These are phyloP conservation scores for Gypsophila paniculata DNA, from an alignment of 179 eudicot genomes.

Conservation along the genomic window DNA sequence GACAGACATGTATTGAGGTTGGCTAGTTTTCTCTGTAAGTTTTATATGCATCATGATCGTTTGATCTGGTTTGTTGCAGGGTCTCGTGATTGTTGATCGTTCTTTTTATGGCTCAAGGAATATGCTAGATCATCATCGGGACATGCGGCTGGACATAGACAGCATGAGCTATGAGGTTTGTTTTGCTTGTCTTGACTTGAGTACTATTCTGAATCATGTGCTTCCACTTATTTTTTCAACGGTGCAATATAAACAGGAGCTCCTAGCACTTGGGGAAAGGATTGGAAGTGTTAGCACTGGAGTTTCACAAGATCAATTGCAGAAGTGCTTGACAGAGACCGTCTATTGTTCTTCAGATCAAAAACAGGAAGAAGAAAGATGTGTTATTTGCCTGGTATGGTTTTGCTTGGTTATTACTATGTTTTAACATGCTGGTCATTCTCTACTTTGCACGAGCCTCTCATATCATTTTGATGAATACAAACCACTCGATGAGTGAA, in stretches of 20 bases:
- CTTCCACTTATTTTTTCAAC: neutral
- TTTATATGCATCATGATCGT: neutral
- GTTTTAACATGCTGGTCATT: neutral
- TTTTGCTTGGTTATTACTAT: neutral
- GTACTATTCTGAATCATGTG: neutral
- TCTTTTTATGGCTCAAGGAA: constrained; percentile 58
- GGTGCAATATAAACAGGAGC: constrained; percentile 46
- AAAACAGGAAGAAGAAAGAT: constrained; percentile 54
- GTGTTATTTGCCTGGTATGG: constrained; percentile 80
- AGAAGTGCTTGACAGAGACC: constrained; percentile 59
- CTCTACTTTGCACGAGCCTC: neutral
- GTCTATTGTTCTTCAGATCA: constrained; percentile 61
- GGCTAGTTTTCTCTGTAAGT: neutral
- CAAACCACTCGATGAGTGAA: neutral
- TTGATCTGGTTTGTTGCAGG: constrained; percentile 36
- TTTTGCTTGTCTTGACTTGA: neutral
- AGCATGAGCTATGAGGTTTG: constrained; percentile 71
- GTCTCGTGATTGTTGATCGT: constrained; percentile 52
- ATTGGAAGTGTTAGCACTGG: constrained; percentile 82
- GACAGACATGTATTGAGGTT: neutral
- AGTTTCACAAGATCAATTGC: constrained; percentile 54
- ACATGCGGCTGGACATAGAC: constrained; percentile 47
- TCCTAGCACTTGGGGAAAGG: constrained; percentile 78
- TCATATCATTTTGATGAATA: neutral
- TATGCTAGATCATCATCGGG: constrained; percentile 42